Conservation (phyloP, 108 stramenopile species). For the Mayamaea pseudoterrestris region DNA sequence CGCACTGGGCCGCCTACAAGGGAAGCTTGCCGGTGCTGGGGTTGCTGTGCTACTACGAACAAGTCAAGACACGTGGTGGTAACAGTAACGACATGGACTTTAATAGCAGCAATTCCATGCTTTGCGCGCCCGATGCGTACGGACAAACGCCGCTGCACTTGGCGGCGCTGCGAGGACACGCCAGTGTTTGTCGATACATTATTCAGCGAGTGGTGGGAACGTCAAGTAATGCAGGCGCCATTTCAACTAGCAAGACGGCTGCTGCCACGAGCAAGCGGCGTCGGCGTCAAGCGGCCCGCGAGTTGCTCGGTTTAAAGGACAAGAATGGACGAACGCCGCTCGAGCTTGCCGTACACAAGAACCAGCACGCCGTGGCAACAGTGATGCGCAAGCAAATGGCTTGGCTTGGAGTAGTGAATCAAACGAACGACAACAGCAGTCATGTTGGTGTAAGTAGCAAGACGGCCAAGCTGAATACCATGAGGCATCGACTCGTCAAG, state of each 20-base stretch:
- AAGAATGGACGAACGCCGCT: conserved; percentile 67
- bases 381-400: too few species aligned
- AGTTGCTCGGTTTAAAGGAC: conserved; percentile 37
- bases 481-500: too few species aligned
- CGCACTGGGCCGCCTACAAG: conserved; percentile 97
- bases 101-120: too few species aligned
- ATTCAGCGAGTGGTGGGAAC: conserved; percentile 22
- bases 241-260: conserved; percentile 2
- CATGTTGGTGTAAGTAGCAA: too few species aligned
- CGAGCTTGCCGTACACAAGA: conserved; percentile 71
- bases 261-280: conserved; percentile 7
- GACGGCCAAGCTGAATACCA: too few species aligned
- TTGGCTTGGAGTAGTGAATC: too few species aligned
- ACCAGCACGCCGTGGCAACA: conserved; percentile 55
- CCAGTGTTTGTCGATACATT: conserved; percentile 59
- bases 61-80: conserved; percentile 13
- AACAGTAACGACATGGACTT: conserved; percentile 5
- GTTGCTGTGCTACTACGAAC: conserved; percentile 57
- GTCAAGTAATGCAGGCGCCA: not conserved
- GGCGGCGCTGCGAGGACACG: conserved; percentile 82
- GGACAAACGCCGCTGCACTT: conserved; percentile 93
- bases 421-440: too few species aligned
- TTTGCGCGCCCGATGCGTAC: conserved; percentile 60
- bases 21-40: conserved; percentile 81
- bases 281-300: conserved; percentile 11